These are phyloP conservation scores for Pseudofabraea citricarpa DNA, from an alignment of 2,329 filamentous ascomycete genomes.

Conservation along the genomic window DNA sequence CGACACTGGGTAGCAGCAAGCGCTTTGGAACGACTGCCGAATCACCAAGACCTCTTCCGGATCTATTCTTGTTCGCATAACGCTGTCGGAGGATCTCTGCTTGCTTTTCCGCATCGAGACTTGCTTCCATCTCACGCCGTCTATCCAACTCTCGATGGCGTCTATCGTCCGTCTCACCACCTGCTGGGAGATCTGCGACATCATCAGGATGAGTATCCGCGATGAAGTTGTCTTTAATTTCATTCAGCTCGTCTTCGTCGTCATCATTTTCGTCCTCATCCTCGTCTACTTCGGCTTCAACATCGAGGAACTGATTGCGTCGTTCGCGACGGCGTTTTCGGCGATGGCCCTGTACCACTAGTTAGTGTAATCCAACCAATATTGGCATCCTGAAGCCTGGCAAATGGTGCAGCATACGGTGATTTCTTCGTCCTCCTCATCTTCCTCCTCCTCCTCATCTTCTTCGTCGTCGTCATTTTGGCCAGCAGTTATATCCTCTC, in stretches of 20 bases:
- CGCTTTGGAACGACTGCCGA: conserved; percentile 78
- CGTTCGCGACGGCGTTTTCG: conserved; percentile 74
- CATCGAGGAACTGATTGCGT: conserved; percentile 88
- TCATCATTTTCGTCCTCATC: conserved; percentile 85
- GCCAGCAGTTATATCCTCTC: conserved; percentile 27
- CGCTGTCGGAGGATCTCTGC: conserved; percentile 81
- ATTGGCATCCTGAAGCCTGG: conserved; percentile 11
- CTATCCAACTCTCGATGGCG: conserved; percentile 92
- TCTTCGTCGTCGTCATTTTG: conserved; percentile 31
- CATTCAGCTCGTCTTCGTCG: conserved; percentile 83
- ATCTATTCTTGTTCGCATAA: conserved; percentile 77
- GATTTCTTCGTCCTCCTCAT: conserved; percentile 62
- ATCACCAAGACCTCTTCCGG: conserved; percentile 60
- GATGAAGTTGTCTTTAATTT: conserved; percentile 73
- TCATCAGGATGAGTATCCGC: conserved; percentile 90
- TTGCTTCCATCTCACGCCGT: conserved; percentile 79
- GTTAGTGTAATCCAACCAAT: conserved; percentile 30
- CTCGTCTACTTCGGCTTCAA: conserved; percentile 95
- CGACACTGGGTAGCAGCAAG: conserved; percentile 83
- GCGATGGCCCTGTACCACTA: conserved; percentile 53
- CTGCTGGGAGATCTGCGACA: conserved; percentile 67
- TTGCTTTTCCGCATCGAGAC: conserved; percentile 90
- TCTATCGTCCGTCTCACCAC: conserved; percentile 80
- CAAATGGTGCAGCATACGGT: conserved; percentile 31
- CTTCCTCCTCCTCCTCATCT: conserved; percentile 52